Base-by-base conservation (phyloP, 306 rosid species). In the Cucurbita argyrosperma region DNA sequence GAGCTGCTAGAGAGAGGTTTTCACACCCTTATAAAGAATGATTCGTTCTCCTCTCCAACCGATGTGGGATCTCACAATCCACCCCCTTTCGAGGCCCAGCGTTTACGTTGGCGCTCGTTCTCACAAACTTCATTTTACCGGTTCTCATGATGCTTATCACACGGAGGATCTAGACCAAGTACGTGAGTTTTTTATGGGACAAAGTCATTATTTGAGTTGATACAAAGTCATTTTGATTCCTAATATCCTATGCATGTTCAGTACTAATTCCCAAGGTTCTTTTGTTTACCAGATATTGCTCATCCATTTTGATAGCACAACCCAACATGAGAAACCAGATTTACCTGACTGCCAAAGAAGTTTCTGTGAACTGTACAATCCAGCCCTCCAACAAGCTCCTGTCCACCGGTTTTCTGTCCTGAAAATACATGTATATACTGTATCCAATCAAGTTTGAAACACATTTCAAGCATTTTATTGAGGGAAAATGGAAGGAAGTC, bases 311-410 rank as follows among this genome's bases (percentile, higher is more conserved):
- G 39, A 18, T 5, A 53, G 18, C 55, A 53, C 35, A 72, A 55
- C 15, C n/a, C 52, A 70, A 59, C 35, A 10, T 15, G 64, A 50
- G 73, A 74, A 74, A 26, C 13, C 37, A 76, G 69, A 58, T 49
- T 77, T 77, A 90, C 98, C 97, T 93, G 98, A 83, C 98, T 86
- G 71, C 97, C 98, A 78, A 93, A 93, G 90, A 89, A 93, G 85
- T 93, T 93, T 77, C 97, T 84, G 74, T 94, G 92, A 57, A 94
- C 92, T 8, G 92, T 91, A 86, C 99, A 94, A 80, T 94, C 96
- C 64, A 94, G 95, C 76, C 99, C 99, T 15, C 99, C 99, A 80
- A 94, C 74, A 35, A 91, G 84, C 65, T 87, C 75, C 82, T 94
- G 99, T 47, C 99, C 99, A 66, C 99, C 96, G 47, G 56, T 68